Base-by-base conservation (phyloP, 805 yeast genomes). In the Spathaspora gorwiae region DNA sequence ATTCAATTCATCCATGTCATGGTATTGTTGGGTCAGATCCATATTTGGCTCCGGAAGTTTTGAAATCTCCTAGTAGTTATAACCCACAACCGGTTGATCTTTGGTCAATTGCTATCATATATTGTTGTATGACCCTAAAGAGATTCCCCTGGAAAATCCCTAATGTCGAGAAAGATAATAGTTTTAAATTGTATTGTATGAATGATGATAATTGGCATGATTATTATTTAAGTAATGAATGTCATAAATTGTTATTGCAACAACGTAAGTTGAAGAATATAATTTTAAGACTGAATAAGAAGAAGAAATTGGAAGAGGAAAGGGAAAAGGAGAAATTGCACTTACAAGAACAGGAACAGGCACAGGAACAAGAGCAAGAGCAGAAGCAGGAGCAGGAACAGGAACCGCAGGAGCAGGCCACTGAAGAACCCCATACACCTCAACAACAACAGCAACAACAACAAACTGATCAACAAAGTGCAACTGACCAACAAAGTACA, bases 111-210 rank as follows among this genome's bases (percentile, higher is more conserved):
- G 96, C 96, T 7, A 88, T 90, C 48, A 87, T 90, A 40, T 87
- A 86, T 65, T 87, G 95, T 54, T 90, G 97, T 70, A 89, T 90
- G 96, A 79, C 87, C 47, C 72, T 90, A 62, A 84, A 88, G 60
- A 86, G 89, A 67, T 90, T 90, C 67, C 97, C 97, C 7, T 90
- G 97, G 97, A 89, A 88, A 60, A 87, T 88, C 7, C 97, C 97
- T 7, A 84, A 87, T 57, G 64, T 81, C 40, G 68, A 61, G 42
- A 73, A 84, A 42, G 97, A 90, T 64, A 79, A 82, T 54, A 83
- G 94, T 49, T 90, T 90, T 68, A 87, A 86, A 64, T 62, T 87
- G 54, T 90, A 87, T 61, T 84, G 92, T 38, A 79, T 87, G 26
- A 79, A 90, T 29, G 94, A 87, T 66, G 94, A 87, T 56, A 73